phyloP scores from a whole-genome alignment of 2,329 filamentous ascomycete species.

The Celoporthe dispersa region DNA sequence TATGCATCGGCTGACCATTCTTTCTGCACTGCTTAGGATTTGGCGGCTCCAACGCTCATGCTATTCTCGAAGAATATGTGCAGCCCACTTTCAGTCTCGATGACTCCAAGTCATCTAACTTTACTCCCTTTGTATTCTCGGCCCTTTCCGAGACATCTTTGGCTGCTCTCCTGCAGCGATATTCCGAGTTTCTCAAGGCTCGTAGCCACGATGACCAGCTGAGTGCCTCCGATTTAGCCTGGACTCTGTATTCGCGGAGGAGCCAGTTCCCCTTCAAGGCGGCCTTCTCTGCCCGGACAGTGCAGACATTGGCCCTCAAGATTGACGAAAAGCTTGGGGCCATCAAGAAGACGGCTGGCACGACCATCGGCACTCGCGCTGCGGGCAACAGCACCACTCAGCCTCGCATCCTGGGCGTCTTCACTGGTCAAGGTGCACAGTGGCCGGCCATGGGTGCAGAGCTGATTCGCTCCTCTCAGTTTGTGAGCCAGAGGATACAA shows the following conservation, averaged over 20 bases:
- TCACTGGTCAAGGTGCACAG: slow-evolving; percentile 43
- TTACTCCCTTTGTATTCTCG: slow-evolving; percentile 38
- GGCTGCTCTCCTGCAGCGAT: slow-evolving; percentile 32
- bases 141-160: slow-evolving; percentile 39
- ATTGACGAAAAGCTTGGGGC: neutral
- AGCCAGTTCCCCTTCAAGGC: slow-evolving; percentile 35
- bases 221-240: slow-evolving; percentile 32
- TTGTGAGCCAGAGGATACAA: neutral
- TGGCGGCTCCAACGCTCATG: slow-evolving; percentile 23
- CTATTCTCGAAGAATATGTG: slow-evolving; percentile 19
- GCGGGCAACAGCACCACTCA: neutral
- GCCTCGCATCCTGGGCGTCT: slow-evolving; percentile 31
- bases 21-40: slow-evolving; percentile 3
- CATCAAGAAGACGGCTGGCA: neutral
- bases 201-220: slow-evolving; percentile 17
- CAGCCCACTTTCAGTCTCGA: neutral
- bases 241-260: slow-evolving; percentile 34
- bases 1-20: neutral
- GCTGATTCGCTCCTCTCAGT: slow-evolving; percentile 37
- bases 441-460: slow-evolving; percentile 40
- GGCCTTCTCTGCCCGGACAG: slow-evolving; percentile 31
- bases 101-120: neutral
- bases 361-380: neutral
- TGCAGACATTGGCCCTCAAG: neutral
- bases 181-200: slow-evolving; percentile 31